Evolutionary conservation across 169 alveolate genomes (phyloP), one percentile per base, ranked within the genome.

Genomic region (Babesia ovata): DNA sequence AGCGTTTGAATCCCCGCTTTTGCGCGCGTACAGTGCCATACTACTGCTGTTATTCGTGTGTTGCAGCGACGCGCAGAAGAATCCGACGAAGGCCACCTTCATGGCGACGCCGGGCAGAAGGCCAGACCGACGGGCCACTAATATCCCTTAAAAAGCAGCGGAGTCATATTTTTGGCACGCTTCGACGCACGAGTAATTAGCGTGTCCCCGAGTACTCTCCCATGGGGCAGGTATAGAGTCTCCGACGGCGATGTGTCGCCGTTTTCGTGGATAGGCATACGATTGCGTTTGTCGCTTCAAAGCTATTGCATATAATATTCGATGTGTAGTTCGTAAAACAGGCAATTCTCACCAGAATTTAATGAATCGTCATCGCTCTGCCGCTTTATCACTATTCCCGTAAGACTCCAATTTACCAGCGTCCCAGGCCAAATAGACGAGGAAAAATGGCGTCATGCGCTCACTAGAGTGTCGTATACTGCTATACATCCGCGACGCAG

Each of bases 81-180:
- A n/a, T 12, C 76, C 76, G 22, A 67, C 76, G 60, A 67, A 67
- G 65, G 76, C 76, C 52, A 53, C 65, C 65, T 52, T n/a, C 76
- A 67, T 67, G 76, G 65, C 57, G 42, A 54, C 65, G n/a, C 21
- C 21, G 24, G 33, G 65, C 36, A 4, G 57, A 22, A 11, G 49
- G 44, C 56, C 56, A 65, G 56, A 12, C 29, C n/a, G 13, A 36
- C 24, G 57, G 39, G 39, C 39, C 39, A 33, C 39, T 33, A 33
- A 33, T 6, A 6, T 33, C 39, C 39, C 10, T 33, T 33, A 6
- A 33, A 33, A 33, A 33, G 6, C 6, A 33, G 39, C 39, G 39
- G 39, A 33, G 39, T 6, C 39, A 33, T 33, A 33, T 33, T 33
- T 6, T 33, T 6, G 39, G 6, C 6, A 33, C 6, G 39, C 39